Percentiles rank a stretch among this genome's conserved stretches.
Evolutionary conservation across 1,139 yeast genomes (phyloP).

Genomic region (Hansenula lynferdii): DNA sequence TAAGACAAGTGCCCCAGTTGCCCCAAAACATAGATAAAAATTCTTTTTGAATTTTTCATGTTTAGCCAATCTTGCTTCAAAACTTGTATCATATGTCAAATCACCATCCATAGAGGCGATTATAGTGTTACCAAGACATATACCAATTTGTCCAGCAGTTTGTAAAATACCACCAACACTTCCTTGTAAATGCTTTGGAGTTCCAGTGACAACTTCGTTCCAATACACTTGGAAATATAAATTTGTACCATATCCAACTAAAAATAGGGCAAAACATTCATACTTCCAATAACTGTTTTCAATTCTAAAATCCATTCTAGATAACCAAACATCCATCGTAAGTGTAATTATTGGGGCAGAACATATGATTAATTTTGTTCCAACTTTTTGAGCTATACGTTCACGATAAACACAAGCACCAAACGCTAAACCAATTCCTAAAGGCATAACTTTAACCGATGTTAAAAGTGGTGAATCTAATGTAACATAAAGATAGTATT

Average conservation of each 20-base stretch:
- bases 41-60: constrained; percentile 4
- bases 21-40: constrained; percentile 5
- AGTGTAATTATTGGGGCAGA: constrained; percentile 14
- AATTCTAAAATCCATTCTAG: constrained; percentile 16
- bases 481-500: constrained; percentile 16
- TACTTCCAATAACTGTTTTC: constrained; percentile 25
- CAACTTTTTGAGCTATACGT: constrained; percentile 14
- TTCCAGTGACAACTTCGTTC: constrained; percentile 4
- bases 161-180: constrained; percentile 9
- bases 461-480: constrained; percentile 23
- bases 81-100: neutral
- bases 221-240: constrained; percentile 7
- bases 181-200: constrained; percentile 13
- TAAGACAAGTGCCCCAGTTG: constrained; percentile 1
- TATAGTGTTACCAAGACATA: constrained; percentile 9
- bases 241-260: constrained; percentile 20
- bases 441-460: constrained; percentile 23
- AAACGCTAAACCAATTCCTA: constrained; percentile 9
- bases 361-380: constrained; percentile 14
- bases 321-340: constrained; percentile 19
- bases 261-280: constrained; percentile 17
- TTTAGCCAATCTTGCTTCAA: neutral
- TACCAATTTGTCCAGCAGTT: constrained; percentile 8
- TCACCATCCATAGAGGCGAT: constrained; percentile 7
- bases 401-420: constrained; percentile 7